Evolutionary conservation across 202 grass and related monocot species (phyloP).

Genomic region (Setaria italica): DNA sequence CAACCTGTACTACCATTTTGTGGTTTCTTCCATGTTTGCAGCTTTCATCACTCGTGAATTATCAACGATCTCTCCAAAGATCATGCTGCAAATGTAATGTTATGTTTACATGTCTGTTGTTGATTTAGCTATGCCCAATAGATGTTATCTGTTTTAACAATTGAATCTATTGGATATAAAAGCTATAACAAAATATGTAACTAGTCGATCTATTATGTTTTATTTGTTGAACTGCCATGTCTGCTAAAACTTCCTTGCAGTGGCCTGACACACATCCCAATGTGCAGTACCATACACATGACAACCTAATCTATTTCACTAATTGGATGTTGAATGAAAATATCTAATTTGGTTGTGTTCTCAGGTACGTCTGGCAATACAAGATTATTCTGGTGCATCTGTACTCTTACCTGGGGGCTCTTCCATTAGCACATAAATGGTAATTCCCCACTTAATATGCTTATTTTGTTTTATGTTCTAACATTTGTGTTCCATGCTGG

Average conservation of each 20-base stretch:
- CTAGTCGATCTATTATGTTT: background rate
- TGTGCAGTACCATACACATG: constrained; percentile 11
- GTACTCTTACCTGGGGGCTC: constrained; percentile 77
- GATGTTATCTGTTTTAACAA: background rate
- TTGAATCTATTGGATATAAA: background rate
- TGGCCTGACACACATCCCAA: background rate
- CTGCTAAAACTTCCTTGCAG: background rate
- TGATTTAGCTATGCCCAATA: background rate
- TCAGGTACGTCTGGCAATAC: constrained; percentile 88
- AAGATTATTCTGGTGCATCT: constrained; percentile 88
- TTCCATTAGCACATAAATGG: constrained; percentile 88
- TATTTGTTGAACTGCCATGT: background rate
- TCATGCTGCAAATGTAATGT: background rate
- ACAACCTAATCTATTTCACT: constrained; percentile 39
- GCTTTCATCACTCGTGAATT: background rate
- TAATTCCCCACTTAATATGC: constrained; percentile 47
- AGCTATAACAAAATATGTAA: background rate
- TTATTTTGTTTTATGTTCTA: constrained; percentile 36
- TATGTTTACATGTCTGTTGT: background rate
- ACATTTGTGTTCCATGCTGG: background rate
- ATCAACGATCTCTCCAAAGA: background rate
- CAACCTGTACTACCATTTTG: background rate
- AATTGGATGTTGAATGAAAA: constrained; percentile 27
- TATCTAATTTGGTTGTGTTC: constrained; percentile 39
- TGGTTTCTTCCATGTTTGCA: background rate